These are phyloP conservation scores for Solanum medicagineum DNA, from an alignment of 257 asterid species.

Conservation along the genomic window DNA sequence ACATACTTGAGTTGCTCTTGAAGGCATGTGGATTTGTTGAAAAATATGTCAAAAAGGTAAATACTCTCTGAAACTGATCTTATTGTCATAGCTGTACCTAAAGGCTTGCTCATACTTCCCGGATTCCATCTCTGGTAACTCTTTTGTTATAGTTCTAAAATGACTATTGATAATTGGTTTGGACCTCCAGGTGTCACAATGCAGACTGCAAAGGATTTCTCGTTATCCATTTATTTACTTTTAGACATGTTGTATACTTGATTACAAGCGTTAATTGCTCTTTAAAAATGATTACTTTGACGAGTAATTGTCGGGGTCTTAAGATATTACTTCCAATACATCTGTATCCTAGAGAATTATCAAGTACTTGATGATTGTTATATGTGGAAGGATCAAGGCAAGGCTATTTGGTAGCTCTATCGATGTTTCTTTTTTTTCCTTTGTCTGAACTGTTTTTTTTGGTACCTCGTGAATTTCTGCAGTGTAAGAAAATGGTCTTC, in stretches of 20 bases:
- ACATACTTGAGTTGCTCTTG: constrained; percentile 64
- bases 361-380: neutral
- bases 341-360: neutral
- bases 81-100: neutral
- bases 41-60: constrained; percentile 46
- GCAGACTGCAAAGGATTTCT: neutral
- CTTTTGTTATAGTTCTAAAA: neutral
- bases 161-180: neutral
- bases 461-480: constrained; percentile 5
- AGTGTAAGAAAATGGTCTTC: constrained; percentile 85
- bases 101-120: neutral
- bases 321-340: neutral
- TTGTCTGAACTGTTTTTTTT: neutral
- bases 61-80: neutral
- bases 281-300: neutral
- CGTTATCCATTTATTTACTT: neutral
- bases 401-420: neutral
- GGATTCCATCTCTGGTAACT: neutral
- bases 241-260: neutral
- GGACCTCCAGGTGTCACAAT: neutral
- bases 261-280: neutral
- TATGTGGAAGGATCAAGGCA: neutral
- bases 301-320: neutral
- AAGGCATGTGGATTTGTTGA: constrained; percentile 60
- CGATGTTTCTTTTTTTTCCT: neutral